phyloP scores from a whole-genome alignment of 2,329 filamentous ascomycete species.

The Neofusicoccum laricinum region DNA sequence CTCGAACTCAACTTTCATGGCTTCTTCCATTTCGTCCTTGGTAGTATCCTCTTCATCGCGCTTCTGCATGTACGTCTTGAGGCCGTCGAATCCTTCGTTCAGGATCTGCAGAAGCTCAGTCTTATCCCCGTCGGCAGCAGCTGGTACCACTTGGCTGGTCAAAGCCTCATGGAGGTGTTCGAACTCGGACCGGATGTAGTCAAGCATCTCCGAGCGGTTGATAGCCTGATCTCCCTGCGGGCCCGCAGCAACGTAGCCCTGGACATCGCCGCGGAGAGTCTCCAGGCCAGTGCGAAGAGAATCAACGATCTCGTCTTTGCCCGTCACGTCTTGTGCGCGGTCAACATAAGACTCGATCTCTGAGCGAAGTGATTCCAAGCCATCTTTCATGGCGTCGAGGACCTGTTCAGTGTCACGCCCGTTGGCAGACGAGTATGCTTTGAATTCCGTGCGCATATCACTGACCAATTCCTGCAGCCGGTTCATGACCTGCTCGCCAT shows the following conservation, averaged over 20 bases:
- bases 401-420: slow-evolving; percentile 85
- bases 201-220: slow-evolving; percentile 44
- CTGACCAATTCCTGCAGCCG: slow-evolving; percentile 59
- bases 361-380: slow-evolving; percentile 72
- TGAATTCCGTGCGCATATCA: slow-evolving; percentile 63
- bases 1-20: slow-evolving; percentile 79
- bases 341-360: slow-evolving; percentile 83
- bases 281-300: slow-evolving; percentile 65
- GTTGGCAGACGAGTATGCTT: slow-evolving; percentile 75
- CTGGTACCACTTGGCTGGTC: slow-evolving; percentile 42
- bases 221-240: slow-evolving; percentile 41
- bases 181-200: slow-evolving; percentile 56
- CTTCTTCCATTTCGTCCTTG: slow-evolving; percentile 56
- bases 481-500: slow-evolving; percentile 59
- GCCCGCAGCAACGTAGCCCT: slow-evolving; percentile 48
- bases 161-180: slow-evolving; percentile 60
- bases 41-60: slow-evolving; percentile 36
- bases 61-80: slow-evolving; percentile 39
- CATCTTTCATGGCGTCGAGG: slow-evolving; percentile 82
- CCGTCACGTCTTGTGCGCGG: slow-evolving; percentile 63
- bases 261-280: slow-evolving; percentile 59
- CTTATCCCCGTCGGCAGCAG: slow-evolving; percentile 28
- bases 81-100: slow-evolving; percentile 38
- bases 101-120: slow-evolving; percentile 40
- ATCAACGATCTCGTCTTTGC: slow-evolving; percentile 76